Evolutionary conservation across 148 eudicot genomes (phyloP).

Genomic region (Salicornia ramosissima): DNA sequence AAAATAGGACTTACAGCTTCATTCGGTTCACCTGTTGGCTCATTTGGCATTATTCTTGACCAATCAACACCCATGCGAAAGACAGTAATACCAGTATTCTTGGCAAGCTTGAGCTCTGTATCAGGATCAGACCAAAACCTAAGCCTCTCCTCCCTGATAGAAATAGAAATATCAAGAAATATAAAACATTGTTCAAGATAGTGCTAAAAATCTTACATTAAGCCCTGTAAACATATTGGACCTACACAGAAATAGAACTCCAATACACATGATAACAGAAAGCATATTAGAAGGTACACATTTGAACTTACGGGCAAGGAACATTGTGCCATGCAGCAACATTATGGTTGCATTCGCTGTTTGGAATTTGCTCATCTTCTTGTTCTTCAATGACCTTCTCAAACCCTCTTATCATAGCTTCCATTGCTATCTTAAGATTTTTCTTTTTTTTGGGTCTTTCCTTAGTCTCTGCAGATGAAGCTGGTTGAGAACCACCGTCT

Average conservation of each 20-base stretch:
- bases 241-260: constrained; percentile 2
- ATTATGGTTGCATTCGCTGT: constrained; percentile 51
- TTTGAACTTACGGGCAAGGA: constrained; percentile 78
- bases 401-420: constrained; percentile 86
- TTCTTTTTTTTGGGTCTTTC: constrained; percentile 55
- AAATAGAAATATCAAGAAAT: constrained; percentile 12
- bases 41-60: constrained; percentile 94
- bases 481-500: constrained; percentile 77
- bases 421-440: constrained; percentile 71
- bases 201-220: neutral
- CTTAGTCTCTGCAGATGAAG: constrained; percentile 35
- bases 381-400: constrained; percentile 50
- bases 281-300: neutral
- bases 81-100: constrained; percentile 73
- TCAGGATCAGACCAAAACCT: constrained; percentile 99
- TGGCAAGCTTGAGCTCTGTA: constrained; percentile 80
- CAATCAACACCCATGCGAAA: constrained; percentile 98
- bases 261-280: constrained; percentile 3
- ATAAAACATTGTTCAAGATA: constrained; percentile 11
- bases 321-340: constrained; percentile 99
- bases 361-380: constrained; percentile 41
- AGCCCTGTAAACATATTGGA: neutral
- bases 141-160: constrained; percentile 93
- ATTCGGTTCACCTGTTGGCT: constrained; percentile 60
- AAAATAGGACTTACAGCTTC: constrained; percentile 48